These are phyloP conservation scores for Umbelopsis sp. DNA, from an alignment of 192 early-diverging fungal species.

Conservation along the genomic window DNA sequence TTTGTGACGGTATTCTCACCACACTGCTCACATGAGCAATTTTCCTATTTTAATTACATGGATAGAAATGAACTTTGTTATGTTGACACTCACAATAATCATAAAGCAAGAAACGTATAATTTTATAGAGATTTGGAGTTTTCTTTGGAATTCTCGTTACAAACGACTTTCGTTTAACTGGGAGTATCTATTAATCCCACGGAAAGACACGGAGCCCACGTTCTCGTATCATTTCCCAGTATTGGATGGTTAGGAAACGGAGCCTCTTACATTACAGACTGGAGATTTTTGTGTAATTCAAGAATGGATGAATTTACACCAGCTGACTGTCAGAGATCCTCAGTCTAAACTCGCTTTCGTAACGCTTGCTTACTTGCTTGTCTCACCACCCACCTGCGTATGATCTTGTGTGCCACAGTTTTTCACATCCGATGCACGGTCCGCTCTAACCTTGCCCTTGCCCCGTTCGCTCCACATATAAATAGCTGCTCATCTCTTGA, in stretches of 20 bases:
- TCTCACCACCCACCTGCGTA: not conserved
- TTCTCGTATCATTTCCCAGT: constrained; percentile 18
- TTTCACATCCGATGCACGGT: constrained; percentile 13
- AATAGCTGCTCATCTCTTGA: not conserved
- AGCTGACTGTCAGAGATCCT: constrained; percentile 11
- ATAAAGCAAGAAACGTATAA: not conserved
- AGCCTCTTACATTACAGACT: not conserved
- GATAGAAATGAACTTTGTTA: not conserved
- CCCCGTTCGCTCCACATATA: not conserved
- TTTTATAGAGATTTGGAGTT: not conserved
- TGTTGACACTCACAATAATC: not conserved
- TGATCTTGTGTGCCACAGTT: constrained; percentile 4
- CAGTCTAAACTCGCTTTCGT: not conserved
- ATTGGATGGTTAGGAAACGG: not conserved
- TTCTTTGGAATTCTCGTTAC: not conserved
- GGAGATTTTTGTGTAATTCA: not conserved
- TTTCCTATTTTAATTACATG: not conserved
- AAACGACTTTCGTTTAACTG: not conserved
- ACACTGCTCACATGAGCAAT: not conserved
- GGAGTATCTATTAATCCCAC: not conserved
- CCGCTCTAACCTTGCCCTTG: not conserved
- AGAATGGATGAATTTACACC: not conserved
- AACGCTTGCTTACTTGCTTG: not conserved
- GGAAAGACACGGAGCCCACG: constrained; percentile 11
- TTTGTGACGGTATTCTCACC: not conserved